Base-by-base conservation (phyloP, 73 alveolate genomes). In the Paramecium primaurelia region DNA sequence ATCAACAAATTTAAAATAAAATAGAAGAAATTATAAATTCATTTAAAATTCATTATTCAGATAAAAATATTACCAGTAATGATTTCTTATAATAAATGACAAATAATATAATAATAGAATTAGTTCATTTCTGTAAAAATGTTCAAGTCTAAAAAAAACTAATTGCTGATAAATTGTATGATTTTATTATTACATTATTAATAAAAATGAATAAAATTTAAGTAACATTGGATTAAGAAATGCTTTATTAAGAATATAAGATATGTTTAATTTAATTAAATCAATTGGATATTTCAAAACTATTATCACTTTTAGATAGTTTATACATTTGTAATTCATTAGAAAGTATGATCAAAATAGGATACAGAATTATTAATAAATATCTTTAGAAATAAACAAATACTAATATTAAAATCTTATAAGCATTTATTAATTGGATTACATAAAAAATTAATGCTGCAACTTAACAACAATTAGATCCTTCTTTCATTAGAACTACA, bases 51-150 rank as follows among this genome's bases (percentile, higher is more conserved):
- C 58, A 75, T 75, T 75, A 42, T 38, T 75, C 58, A 37, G 58
- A 75, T 16, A 75, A 36, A 20, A 25, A 75, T n/a, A 75, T 75
- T 0, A 75, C 58, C 12, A 38, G 60, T n/a, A 75, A 75, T 75
- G 88, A 75, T 75, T 75, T 75, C 18, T 75, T 75, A 75, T 42
- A 75, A 75, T 42, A 75, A 75, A 38, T 75, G 60, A 75, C 88
- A 2, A 75, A 18, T 8, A 75, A 38, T 20, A 38, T 75, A 11
- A 42, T 75, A 9, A 30, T 38, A 40, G 88, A 75, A 38, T 22
- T 75, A 18, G 12, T 38, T 11, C 58, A 75, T 36, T 75, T 75
- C 37, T 38, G 68, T 38, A 75, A 75, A 14, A 75, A 75, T 4
- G 58, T 75, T 38, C 6, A 75, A 36, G 58, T 75, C 12, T 75